Evolutionary conservation across 352 stramenopile genomes (phyloP), one percentile per base, ranked within the genome.

Genomic region (Globisporangium mamillatum): DNA sequence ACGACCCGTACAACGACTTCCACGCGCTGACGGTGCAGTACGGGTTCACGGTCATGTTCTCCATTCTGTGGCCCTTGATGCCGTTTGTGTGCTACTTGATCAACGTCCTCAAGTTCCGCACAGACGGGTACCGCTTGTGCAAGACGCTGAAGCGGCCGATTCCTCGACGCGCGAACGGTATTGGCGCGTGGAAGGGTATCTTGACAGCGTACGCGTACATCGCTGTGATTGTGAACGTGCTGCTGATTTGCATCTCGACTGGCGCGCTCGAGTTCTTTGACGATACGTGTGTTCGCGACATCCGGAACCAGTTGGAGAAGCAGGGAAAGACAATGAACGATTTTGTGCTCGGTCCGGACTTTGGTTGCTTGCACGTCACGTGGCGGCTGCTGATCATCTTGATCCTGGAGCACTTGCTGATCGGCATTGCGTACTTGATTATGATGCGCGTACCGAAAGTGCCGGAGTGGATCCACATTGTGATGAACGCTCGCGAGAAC

Each of bases 21-120:
- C 85, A 93, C 67, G 79, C 79, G 25, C 56, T 90, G 46, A 89
- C 84, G 1, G 83, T 91, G 32, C 85, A 91, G 54, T 93, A 74
- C 56, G 85, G 81, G 20, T 91, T 93, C 63, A 89, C 80, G 9
- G 85, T 91, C 50, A 93, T 93, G 83, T 93, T 93, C 59, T 90
- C 81, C 9, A 90, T 93, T 62, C 68, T 93, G 48, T 93, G 85
- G 85, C 85, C 83, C 27, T 62, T 82, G 29, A 93, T 93, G 85
- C 85, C 85, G 0, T 78, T 90, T 59, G 85, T 79, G 22, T 93
- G 85, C 66, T 89, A 85, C 50, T 38, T 86, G 38, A 90, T 93
- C 61, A 93, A 93, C 64, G 78, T 73, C 18, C 67, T 93, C 58
- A 93, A 93, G 68, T 72, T 80, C 4, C 78, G 85, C 48, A 84